Base-by-base conservation (phyloP, 192 early-diverging fungal species). In the Mortierella claussenii region DNA sequence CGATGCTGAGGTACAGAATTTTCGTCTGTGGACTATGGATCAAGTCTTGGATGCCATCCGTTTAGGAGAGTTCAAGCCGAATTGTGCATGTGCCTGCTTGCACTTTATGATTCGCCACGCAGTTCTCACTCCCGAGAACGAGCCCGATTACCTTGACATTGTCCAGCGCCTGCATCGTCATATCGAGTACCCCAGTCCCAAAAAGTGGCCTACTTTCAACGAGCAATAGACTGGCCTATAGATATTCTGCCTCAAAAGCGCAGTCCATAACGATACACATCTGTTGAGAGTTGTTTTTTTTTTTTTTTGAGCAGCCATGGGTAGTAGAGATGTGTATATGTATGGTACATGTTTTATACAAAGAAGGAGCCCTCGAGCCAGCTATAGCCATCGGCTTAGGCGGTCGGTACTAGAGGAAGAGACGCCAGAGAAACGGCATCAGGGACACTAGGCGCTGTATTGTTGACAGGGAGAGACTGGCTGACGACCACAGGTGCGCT, bases 81-180 rank as follows among this genome's bases (percentile, higher is more conserved):
- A 97, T 78, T 91, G 94, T 50, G 94, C 88, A 0, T 58, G 95
- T 33, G 89, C 87, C 34, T 79, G 87, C 18, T 63, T 99, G 5
- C 95, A 99, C 63, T 99, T 96, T 74, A 65, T 99, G 79, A 85
- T 97, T 40, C 83, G 96, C 0, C 89, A 88, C 37, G 93, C 87
- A 2, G 64, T 83, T 26, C 43, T 98, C 33, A 90, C 84, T 2
- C 82, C 93, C 0, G 89, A 91, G 42, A 93, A 91, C 40, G 97
- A 96, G 60, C 89, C 94, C 0, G 88, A 93, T 48, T 98, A 92
- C 69, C 36, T 93, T 13, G 87, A 88, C 26, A 91, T 97, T 40
- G 42, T 85, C 8, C 83, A 82, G 10, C 80, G 87, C 34, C 74
- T 94, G 15, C 91, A 91, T 68, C 82, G 90, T 17, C 53, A 69